These are phyloP conservation scores for Botrytis elliptica DNA, from an alignment of 2,329 filamentous ascomycete genomes.

Conservation along the genomic window DNA sequence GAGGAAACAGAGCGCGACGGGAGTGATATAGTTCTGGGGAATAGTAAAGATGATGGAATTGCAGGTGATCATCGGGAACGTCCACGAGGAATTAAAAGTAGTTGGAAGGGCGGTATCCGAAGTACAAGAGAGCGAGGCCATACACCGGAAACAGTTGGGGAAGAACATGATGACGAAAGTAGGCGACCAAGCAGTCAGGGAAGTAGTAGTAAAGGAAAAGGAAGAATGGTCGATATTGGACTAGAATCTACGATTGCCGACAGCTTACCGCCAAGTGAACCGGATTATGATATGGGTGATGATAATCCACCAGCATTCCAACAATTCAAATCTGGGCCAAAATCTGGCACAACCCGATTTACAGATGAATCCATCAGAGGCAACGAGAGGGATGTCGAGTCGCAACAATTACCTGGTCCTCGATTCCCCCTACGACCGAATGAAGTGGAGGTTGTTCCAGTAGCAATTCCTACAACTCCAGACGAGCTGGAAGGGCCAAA, in stretches of 20 bases:
- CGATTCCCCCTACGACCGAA: conserved; percentile 35
- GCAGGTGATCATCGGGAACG: conserved; percentile 49
- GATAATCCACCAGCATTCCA: conserved; percentile 62
- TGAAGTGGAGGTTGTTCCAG: conserved; percentile 48
- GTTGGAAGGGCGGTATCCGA: conserved; percentile 54
- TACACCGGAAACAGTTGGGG: conserved; percentile 38
- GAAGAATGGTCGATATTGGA: conserved; percentile 78
- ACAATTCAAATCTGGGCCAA: conserved; percentile 46
- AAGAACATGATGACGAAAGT: conserved; percentile 40
- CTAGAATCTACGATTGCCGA: conserved; percentile 66
- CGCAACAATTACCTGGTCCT: conserved; percentile 23
- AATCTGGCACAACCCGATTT: conserved; percentile 36
- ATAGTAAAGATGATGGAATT: conserved; percentile 49
- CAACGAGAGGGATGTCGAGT: conserved; percentile 31
- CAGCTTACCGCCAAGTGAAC: conserved; percentile 59
- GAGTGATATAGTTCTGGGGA: conserved; percentile 56
- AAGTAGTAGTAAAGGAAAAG: conserved; percentile 55
- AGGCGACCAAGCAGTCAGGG: conserved; percentile 32
- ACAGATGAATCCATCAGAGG: conserved; percentile 31
- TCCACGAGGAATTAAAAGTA: conserved; percentile 56
- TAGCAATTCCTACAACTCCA: conserved; percentile 56
- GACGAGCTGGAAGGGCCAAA: conserved; percentile 64
- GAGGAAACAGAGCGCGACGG: conserved; percentile 75
- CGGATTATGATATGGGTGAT: conserved; percentile 56
- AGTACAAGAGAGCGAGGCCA: conserved; percentile 35